Evolutionary conservation across 805 yeast genomes (phyloP).

Genomic region (Candida lessepsii): DNA sequence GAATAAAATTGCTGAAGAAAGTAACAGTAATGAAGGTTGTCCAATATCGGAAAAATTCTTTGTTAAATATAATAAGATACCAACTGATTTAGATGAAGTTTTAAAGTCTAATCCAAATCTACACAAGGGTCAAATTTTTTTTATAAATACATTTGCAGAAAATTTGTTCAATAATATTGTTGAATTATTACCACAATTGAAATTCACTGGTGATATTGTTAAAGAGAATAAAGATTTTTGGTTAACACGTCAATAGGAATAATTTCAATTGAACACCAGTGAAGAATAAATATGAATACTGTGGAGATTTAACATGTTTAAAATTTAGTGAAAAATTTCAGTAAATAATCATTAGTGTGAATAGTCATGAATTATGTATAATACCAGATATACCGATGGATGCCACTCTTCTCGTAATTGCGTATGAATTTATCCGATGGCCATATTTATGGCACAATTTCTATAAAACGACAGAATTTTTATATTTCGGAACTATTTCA

Average conservation of each 20-base stretch:
- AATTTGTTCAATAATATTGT: conserved; percentile 69
- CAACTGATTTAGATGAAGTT: conserved; percentile 41
- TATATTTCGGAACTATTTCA: no score
- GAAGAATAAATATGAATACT: no score
- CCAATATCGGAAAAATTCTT: neutral
- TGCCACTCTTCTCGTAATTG: no score
- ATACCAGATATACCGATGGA: no score
- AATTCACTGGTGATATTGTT: conserved; percentile 55
- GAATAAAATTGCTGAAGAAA: conserved; percentile 15
- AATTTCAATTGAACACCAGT: no score
- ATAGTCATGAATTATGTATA: no score
- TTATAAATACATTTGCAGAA: conserved; percentile 78
- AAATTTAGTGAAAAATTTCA: no score
- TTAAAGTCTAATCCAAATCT: conserved; percentile 48
- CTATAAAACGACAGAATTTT: no score
- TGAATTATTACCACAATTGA: conserved; percentile 57
- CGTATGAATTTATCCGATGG: no score
- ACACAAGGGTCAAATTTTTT: conserved; percentile 75
- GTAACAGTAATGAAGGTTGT: neutral
- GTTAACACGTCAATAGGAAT: conserved; percentile 23
- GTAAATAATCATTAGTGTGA: no score
- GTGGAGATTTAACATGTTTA: no score
- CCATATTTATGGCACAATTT: no score
- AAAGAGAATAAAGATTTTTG: conserved; percentile 56
- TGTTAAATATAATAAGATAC: conserved; percentile 34